A percentile compares a stretch with the other conserved stretches of the same genome.
These are phyloP conservation scores for Abrus precatorius DNA, from an alignment of 306 rosid species.

Conservation along the genomic window DNA sequence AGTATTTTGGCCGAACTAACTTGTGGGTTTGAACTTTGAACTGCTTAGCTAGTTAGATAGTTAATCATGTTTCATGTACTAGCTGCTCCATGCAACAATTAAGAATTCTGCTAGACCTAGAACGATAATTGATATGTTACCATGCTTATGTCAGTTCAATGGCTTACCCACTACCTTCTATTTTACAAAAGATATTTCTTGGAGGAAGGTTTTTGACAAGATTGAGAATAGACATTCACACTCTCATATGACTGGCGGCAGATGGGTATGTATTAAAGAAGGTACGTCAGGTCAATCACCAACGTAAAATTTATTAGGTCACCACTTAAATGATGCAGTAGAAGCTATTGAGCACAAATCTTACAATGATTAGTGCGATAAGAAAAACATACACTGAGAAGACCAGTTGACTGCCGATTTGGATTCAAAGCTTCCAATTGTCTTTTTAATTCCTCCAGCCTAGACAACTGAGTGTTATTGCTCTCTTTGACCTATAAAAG, in stretches of 20 bases:
- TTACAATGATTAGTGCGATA: conserved; percentile 9
- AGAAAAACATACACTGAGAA: conserved; percentile 60
- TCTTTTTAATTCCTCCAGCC: conserved; percentile 92
- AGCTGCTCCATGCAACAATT: not conserved
- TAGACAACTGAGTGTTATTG: conserved; percentile 71
- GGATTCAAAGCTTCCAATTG: conserved; percentile 92
- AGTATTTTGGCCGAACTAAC: not conserved
- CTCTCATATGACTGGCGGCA: not conserved
- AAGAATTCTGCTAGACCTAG: not conserved
- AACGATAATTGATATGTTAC: not conserved
- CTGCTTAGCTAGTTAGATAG: not conserved
- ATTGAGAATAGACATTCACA: not conserved
- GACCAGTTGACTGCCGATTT: conserved; percentile 57
- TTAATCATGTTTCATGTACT: conserved; percentile 5
- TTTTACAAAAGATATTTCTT: not conserved
- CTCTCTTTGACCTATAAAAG: conserved; percentile 84
- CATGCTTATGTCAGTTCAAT: not conserved
- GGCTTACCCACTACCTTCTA: not conserved
- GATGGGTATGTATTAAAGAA: not conserved
- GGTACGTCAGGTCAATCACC: conserved; percentile 2
- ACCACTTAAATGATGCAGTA: conserved; percentile 15
- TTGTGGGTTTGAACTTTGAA: not conserved
- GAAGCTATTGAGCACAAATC: conserved; percentile 3
- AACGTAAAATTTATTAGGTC: not conserved
- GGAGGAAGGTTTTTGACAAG: conserved; percentile 37